A percentile compares a stretch with the other conserved stretches of the same genome.
Conservation (phyloP, 495 filamentous ascomycete genomes). For the Lasiosphaeria hispida region DNA sequence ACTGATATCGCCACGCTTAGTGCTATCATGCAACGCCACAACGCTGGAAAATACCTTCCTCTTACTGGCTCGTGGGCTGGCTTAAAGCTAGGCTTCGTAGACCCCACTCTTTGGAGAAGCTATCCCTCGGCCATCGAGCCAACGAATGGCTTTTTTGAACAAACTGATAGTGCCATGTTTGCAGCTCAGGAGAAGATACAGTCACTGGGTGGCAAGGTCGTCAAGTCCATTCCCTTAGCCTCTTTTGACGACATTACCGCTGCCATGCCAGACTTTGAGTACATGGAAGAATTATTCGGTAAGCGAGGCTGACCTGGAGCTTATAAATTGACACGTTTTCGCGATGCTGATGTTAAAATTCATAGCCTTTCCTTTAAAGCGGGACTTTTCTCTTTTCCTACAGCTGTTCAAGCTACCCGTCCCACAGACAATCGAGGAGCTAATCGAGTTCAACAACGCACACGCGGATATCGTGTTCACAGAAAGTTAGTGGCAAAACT, state of each 20-base stretch:
- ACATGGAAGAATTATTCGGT: too few relatives aligned
- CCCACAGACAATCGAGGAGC: neutral
- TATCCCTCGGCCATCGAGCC: neutral
- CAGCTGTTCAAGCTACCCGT: neutral
- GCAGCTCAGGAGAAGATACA: neutral
- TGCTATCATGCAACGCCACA: neutral
- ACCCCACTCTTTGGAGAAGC: neutral
- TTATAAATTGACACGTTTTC: too few relatives aligned
- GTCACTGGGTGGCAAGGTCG: too few relatives aligned
- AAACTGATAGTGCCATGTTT: neutral
- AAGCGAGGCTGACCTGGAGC: too few relatives aligned
- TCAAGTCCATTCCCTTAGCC: too few relatives aligned
- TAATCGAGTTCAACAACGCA: neutral
- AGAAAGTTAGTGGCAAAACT: neutral
- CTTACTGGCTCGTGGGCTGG: constrained; percentile 3
- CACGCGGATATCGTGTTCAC: neutral
- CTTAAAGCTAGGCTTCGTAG: neutral
- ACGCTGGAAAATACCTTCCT: too few relatives aligned
- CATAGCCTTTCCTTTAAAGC: neutral
- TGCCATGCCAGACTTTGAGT: too few relatives aligned
- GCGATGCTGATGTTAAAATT: too few relatives aligned
- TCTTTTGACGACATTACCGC: too few relatives aligned
- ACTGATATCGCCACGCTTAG: neutral
- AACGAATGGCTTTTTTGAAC: neutral
- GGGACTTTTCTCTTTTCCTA: neutral